Evolutionary conservation across 2,329 filamentous ascomycete species (phyloP).

Genomic region (Pseudogymnoascus sp.): DNA sequence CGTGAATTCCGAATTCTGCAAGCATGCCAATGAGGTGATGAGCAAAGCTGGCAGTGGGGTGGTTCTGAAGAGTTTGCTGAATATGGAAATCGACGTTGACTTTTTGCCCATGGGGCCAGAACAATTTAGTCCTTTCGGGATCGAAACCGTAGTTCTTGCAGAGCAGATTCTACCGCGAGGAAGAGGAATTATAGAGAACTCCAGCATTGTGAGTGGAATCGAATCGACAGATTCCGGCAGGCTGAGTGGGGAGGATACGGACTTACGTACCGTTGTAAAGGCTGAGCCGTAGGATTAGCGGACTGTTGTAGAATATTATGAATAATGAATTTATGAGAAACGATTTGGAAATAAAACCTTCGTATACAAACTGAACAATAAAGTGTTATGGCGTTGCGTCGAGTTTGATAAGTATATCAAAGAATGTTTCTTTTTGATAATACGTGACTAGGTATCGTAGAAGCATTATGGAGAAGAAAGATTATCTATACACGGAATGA

Average conservation of each 20-base stretch:
- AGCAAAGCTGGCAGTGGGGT: constrained; percentile 82
- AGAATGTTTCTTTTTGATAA: background rate
- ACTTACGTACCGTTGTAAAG: background rate
- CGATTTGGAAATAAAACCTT: background rate
- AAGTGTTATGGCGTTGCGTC: background rate
- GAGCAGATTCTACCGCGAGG: constrained; percentile 44
- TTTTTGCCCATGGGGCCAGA: constrained; percentile 80
- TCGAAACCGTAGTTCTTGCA: constrained; percentile 76
- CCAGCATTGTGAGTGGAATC: background rate
- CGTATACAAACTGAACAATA: background rate
- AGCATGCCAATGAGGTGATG: constrained; percentile 83
- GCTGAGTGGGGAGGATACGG: background rate
- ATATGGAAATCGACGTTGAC: constrained; percentile 72
- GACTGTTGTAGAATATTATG: background rate
- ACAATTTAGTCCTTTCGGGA: constrained; percentile 55
- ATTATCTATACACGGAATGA: background rate
- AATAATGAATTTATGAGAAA: background rate
- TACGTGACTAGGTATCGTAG: background rate
- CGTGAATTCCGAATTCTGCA: constrained; percentile 76
- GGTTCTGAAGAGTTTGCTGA: constrained; percentile 67
- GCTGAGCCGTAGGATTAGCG: background rate
- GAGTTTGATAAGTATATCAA: background rate
- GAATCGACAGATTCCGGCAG: background rate
- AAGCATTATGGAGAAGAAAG: background rate
- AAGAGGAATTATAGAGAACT: background rate